These are phyloP conservation scores for Stephania japonica DNA, from an alignment of 164 flowering plant species.

Conservation along the genomic window DNA sequence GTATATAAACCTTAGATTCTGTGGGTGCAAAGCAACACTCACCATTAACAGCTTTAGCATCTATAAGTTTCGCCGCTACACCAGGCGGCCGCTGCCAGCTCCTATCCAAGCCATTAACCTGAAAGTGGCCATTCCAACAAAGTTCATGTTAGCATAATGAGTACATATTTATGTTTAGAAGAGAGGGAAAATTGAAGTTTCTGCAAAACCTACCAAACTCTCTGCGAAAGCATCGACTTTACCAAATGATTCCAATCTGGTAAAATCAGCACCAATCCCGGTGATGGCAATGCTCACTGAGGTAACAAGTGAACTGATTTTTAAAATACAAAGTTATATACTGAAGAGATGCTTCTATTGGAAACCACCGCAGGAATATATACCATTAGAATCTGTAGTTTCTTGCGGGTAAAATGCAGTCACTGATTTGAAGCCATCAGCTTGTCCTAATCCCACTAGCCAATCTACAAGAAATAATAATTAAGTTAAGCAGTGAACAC, in stretches of 20 bases:
- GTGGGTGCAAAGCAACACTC: constrained; percentile 10
- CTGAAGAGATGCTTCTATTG: constrained; percentile 3
- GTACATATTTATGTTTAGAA: neutral
- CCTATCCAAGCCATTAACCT: constrained; percentile 91
- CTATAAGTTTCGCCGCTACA: constrained; percentile 71
- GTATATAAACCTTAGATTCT: neutral
- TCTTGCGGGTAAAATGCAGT: constrained; percentile 82
- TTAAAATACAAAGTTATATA: constrained; percentile 10
- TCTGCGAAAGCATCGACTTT: constrained; percentile 89
- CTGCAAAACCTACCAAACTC: constrained; percentile 46
- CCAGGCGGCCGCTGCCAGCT: constrained; percentile 98
- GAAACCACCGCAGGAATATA: constrained; percentile 13
- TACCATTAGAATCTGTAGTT: constrained; percentile 64
- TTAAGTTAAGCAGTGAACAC: too few species aligned
- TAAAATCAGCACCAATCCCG: constrained; percentile 85
- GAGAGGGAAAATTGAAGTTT: neutral
- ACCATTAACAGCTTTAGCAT: constrained; percentile 69
- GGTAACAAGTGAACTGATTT: constrained; percentile 13
- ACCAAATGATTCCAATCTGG: constrained; percentile 90
- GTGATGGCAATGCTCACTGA: constrained; percentile 86
- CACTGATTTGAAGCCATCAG: constrained; percentile 58
- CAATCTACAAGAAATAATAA: constrained; percentile 45
- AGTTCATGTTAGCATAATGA: neutral
- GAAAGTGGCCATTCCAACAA: constrained; percentile 2
- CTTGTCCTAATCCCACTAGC: constrained; percentile 71